A percentile compares a stretch with the other conserved stretches of the same genome.
Evolutionary conservation across 148 eudicot species (phyloP).

Genomic region (Silene latifolia): DNA sequence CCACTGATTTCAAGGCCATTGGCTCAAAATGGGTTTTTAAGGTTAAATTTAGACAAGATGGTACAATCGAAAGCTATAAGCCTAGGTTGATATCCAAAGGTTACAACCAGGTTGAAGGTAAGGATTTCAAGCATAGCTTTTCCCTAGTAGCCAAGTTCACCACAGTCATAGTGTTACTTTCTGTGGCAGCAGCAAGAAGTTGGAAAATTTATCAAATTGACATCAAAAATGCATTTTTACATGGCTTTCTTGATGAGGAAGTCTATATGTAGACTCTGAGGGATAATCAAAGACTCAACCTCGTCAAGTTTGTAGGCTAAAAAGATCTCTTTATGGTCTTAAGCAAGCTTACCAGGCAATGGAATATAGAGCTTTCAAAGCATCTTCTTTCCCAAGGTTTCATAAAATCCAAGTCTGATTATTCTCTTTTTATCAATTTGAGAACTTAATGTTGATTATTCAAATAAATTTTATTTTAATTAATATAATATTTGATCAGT

Average conservation of each 20-base stretch:
- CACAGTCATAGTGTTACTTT: background rate
- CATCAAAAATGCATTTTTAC: no score
- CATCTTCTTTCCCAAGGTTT: background rate
- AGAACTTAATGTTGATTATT: no score
- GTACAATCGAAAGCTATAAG: background rate
- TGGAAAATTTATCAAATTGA: background rate
- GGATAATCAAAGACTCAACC: background rate
- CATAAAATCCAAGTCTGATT: background rate
- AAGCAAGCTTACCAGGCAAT: background rate
- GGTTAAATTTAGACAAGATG: background rate
- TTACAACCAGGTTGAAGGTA: background rate
- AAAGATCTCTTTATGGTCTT: no score
- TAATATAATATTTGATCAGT: no score
- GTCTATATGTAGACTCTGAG: background rate
- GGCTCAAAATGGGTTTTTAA: background rate
- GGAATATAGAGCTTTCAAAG: background rate
- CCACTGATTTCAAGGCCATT: background rate
- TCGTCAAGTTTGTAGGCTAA: no score
- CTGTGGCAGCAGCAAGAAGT: background rate
- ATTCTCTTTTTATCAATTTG: no score
- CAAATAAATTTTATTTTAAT: no score
- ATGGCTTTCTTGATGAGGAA: background rate
- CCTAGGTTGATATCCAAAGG: background rate
- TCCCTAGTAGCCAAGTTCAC: no score
- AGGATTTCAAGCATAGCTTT: background rate